phyloP scores from a whole-genome alignment of 106 monocot genomes.

The Amphibolis antarctica region DNA sequence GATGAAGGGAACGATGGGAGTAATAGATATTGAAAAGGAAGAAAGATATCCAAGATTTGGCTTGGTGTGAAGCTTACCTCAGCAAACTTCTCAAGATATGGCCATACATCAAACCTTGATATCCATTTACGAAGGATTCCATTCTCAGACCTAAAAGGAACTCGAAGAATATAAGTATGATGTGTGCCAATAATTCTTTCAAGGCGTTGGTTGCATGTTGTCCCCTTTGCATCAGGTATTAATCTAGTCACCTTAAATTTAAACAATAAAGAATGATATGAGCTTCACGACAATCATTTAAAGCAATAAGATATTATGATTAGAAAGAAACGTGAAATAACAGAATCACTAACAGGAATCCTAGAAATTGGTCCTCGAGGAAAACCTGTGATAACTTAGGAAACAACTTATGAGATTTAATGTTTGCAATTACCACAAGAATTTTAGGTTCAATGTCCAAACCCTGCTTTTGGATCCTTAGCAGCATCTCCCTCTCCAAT shows the following conservation, averaged over 20 bases:
- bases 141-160: conserved; percentile 73
- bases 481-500: conserved; percentile 72
- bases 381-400: background rate
- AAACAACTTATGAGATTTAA: background rate
- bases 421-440: conserved; percentile 44
- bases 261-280: background rate
- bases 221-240: conserved; percentile 90
- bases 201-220: conserved; percentile 89
- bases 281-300: background rate
- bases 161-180: conserved; percentile 59
- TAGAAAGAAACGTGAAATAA: no score
- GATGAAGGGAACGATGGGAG: no score
- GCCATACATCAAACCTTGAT: conserved; percentile 98
- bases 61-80: conserved; percentile 33
- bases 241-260: conserved; percentile 69
- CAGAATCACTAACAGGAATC: no score
- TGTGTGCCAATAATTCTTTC: conserved; percentile 78
- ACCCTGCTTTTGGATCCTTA: conserved; percentile 73
- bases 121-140: conserved; percentile 90
- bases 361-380: background rate
- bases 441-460: conserved; percentile 68
- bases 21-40: no score
- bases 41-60: no score
- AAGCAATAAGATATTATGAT: background rate
- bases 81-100: conserved; percentile 74